Percentiles rank a stretch among this genome's conserved stretches.
phyloP scores from a whole-genome alignment of 108 stramenopile genomes.

The Pseudonitzschia delicatissima region DNA sequence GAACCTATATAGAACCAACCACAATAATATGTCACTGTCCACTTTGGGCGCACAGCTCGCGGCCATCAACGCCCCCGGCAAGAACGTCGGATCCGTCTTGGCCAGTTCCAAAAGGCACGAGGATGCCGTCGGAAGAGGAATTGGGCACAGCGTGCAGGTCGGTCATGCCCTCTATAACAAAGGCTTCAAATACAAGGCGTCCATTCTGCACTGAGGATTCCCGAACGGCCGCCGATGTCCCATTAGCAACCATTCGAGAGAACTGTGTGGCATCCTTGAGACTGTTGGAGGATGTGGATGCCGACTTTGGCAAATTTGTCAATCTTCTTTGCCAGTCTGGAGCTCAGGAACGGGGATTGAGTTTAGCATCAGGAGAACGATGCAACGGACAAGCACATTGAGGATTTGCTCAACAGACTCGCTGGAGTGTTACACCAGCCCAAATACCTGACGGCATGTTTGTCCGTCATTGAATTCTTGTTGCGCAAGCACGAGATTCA shows the following conservation, averaged over 20 bases:
- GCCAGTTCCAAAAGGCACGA: conserved; percentile 39
- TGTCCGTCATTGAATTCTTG: conserved; percentile 75
- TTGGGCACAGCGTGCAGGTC: conserved; percentile 48
- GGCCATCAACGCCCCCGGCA: conserved; percentile 28
- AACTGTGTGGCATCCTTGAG: conserved; percentile 49
- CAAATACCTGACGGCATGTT: conserved; percentile 2
- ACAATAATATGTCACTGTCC: conserved; percentile 43
- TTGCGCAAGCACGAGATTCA: conserved; percentile 71
- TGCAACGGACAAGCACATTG: conserved; percentile 17
- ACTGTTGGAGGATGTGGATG: conserved; percentile 28
- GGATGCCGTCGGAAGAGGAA: conserved; percentile 59
- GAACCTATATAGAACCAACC: not conserved
- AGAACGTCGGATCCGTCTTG: conserved; percentile 19
- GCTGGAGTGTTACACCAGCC: conserved; percentile 9
- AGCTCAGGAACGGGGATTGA: conserved; percentile 16
- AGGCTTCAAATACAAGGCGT: conserved; percentile 40
- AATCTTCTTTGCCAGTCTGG: conserved; percentile 12
- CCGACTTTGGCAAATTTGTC: conserved; percentile 16
- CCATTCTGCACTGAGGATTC: conserved; percentile 68
- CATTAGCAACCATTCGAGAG: conserved; percentile 53
- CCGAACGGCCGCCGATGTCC: conserved; percentile 56
- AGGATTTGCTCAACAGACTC: conserved; percentile 20
- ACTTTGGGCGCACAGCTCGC: conserved; percentile 52
- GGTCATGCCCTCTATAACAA: conserved; percentile 41
- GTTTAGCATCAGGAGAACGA: conserved; percentile 20